Evolutionary conservation across 1,284 basidiomycete genomes (phyloP).

Genomic region (Ceratobasidium sp.): DNA sequence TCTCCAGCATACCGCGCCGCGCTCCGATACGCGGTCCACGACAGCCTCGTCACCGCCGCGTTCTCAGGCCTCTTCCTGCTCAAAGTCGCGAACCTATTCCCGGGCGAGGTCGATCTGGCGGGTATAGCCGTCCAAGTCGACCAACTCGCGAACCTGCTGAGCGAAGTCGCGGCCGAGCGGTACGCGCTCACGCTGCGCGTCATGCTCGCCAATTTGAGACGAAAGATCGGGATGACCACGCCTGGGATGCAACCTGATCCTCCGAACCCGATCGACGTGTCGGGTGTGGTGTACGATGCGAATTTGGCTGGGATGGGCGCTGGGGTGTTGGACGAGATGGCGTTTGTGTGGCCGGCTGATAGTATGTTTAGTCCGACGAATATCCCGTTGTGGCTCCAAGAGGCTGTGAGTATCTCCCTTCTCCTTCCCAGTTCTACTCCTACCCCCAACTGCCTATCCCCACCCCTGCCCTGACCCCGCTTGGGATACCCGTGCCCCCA

Average conservation of each 20-base stretch:
- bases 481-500: no score
- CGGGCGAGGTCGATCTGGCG: slow-evolving; percentile 80
- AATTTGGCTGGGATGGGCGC: slow-evolving; percentile 51
- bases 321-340: slow-evolving; percentile 79
- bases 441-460: no score
- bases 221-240: slow-evolving; percentile 81
- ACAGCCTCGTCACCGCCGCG: slow-evolving; percentile 90
- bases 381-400: slow-evolving; percentile 85
- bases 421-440: no score
- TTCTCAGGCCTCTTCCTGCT: slow-evolving; percentile 94
- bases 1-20: slow-evolving; percentile 84
- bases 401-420: slow-evolving; percentile 66
- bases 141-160: slow-evolving; percentile 83
- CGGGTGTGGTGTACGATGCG: slow-evolving; percentile 50
- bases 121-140: slow-evolving; percentile 85
- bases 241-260: slow-evolving; percentile 62
- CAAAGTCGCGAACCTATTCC: slow-evolving; percentile 92
- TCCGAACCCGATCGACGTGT: slow-evolving; percentile 45
- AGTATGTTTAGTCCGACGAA: slow-evolving; percentile 82
- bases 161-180: slow-evolving; percentile 90
- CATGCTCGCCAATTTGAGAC: slow-evolving; percentile 89
- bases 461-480: no score
- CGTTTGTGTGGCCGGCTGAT: slow-evolving; percentile 81
- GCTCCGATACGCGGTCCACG: slow-evolving; percentile 90
- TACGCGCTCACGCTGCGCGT: slow-evolving; percentile 91